phyloP scores from a whole-genome alignment of 176 grass and related monocot species.

The Carex parvula region DNA sequence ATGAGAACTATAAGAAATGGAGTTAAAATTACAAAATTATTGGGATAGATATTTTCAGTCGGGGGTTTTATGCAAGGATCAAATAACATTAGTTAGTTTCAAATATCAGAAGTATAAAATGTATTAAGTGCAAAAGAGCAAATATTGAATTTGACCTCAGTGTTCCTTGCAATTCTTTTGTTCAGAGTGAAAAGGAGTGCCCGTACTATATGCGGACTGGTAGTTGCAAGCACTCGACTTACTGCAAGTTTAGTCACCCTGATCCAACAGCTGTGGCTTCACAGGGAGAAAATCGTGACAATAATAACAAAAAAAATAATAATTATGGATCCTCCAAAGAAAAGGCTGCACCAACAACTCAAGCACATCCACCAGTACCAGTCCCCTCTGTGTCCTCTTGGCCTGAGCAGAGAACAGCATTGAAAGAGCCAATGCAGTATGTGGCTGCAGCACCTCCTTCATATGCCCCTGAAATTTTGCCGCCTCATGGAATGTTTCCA shows the following conservation, averaged over 20 bases:
- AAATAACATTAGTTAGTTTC: background rate
- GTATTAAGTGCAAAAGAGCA: background rate
- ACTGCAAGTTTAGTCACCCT: constrained; percentile 90
- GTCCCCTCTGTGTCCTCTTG: constrained; percentile 15
- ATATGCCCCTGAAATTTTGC: constrained; percentile 49
- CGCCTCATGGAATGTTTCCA: constrained; percentile 62
- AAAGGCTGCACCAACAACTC: constrained; percentile 39
- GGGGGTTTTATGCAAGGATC: background rate
- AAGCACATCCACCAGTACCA: constrained; percentile 19
- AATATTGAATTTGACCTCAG: background rate
- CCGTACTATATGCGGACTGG: constrained; percentile 91
- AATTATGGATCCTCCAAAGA: constrained; percentile 38
- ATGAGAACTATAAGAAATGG: background rate
- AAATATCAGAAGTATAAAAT: background rate
- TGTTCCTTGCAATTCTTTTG: background rate
- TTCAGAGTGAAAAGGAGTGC: constrained; percentile 80
- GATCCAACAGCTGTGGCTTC: constrained; percentile 53
- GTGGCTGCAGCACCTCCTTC: constrained; percentile 52
- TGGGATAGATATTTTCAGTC: background rate
- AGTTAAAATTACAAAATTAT: background rate
- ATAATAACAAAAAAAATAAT: constrained; percentile 15
- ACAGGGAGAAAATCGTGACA: constrained; percentile 40
- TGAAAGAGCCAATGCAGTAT: constrained; percentile 52
- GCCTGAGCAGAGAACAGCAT: constrained; percentile 48
- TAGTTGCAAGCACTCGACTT: constrained; percentile 79